A percentile compares a stretch with the other conserved stretches of the same genome.
These are phyloP conservation scores for Talaromyces atroroseus DNA, from an alignment of 2,329 filamentous ascomycete genomes.

Conservation along the genomic window DNA sequence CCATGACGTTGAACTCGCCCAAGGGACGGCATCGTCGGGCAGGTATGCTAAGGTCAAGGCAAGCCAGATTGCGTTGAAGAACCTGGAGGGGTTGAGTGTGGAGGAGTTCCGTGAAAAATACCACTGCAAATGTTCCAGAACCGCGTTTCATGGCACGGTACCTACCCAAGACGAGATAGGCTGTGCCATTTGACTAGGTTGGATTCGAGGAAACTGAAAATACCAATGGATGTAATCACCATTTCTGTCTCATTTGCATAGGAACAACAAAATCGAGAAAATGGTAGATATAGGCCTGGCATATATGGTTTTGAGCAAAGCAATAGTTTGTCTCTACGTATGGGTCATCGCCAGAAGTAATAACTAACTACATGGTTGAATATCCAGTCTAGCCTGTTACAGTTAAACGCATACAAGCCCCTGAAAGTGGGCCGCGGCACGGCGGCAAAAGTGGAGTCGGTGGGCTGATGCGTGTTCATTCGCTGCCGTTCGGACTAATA, in stretches of 20 bases:
- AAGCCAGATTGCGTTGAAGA: slow-evolving; percentile 35
- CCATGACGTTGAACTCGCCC: slow-evolving; percentile 63
- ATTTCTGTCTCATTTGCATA: not conserved
- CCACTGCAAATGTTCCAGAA: slow-evolving; percentile 56
- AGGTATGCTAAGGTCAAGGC: slow-evolving; percentile 65
- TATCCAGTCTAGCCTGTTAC: not conserved
- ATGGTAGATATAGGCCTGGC: not conserved
- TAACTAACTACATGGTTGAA: not conserved
- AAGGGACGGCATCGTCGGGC: slow-evolving; percentile 56
- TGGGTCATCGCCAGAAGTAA: no score
- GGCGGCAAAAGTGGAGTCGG: not conserved
- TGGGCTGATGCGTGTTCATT: not conserved
- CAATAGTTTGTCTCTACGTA: no score
- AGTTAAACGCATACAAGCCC: slow-evolving; percentile 10
- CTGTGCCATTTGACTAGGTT: slow-evolving; percentile 24
- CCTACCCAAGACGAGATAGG: slow-evolving; percentile 15
- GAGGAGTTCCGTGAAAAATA: slow-evolving; percentile 57
- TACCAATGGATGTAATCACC: not conserved
- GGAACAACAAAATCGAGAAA: not conserved
- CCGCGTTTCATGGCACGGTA: slow-evolving; percentile 10
- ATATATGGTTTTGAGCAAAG: no score
- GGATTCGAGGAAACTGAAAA: not conserved
- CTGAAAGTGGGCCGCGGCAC: slow-evolving; percentile 4
- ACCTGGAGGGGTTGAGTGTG: slow-evolving; percentile 46
- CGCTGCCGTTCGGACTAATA: not conserved